Evolutionary conservation across 495 filamentous ascomycete species (phyloP).

Genomic region (Daldinia bambusicola): DNA sequence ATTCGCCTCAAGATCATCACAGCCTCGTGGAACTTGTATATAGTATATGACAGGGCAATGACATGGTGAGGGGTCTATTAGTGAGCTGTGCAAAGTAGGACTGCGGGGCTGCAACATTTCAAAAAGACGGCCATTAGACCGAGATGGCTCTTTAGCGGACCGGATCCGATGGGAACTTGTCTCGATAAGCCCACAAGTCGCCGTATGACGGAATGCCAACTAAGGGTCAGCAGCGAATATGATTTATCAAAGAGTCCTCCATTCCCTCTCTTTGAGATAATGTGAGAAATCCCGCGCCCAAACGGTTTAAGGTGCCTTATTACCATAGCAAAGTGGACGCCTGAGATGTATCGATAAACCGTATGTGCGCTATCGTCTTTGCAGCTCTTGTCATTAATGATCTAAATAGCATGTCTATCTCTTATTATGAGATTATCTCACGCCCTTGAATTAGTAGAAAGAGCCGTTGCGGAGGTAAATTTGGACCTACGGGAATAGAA

Average conservation of each 20-base stretch:
- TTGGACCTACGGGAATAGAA: constrained; percentile 6
- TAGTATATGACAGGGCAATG: constrained; percentile 21
- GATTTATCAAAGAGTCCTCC: neutral
- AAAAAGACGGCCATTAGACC: constrained; percentile 34
- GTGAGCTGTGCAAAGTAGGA: constrained; percentile 28
- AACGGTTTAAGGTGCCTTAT: neutral
- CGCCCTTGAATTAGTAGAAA: too few species aligned
- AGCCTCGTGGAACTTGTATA: constrained; percentile 22
- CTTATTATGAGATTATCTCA: too few species aligned
- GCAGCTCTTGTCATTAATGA: too few species aligned
- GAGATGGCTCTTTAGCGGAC: constrained; percentile 31
- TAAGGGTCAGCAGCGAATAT: constrained; percentile 11
- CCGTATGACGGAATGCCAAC: constrained; percentile 30
- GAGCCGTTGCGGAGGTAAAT: neutral
- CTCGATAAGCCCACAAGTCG: constrained; percentile 30
- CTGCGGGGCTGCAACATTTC: constrained; percentile 13
- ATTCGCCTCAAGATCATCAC: constrained; percentile 14
- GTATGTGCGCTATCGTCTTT: neutral
- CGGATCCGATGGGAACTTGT: constrained; percentile 31
- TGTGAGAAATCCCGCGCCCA: neutral
- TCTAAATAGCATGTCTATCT: too few species aligned
- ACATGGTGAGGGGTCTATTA: constrained; percentile 30
- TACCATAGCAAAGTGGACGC: neutral
- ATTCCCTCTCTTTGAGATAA: neutral
- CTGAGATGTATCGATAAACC: neutral